A percentile compares a stretch with the other conserved stretches of the same genome.
Evolutionary conservation across 169 alveolate genomes (phyloP).

Genomic region (Plasmodium berghei): DNA sequence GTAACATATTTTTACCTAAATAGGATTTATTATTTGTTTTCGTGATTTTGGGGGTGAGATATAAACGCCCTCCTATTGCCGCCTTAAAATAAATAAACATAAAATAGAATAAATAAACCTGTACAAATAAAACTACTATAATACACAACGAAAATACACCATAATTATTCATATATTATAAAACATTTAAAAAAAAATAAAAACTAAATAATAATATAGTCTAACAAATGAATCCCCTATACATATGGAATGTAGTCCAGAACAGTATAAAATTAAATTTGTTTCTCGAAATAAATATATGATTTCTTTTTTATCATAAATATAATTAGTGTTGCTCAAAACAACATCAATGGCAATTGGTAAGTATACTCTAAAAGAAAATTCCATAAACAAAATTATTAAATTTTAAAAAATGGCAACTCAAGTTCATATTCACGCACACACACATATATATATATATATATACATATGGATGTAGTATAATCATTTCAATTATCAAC

Average conservation of each 20-base stretch:
- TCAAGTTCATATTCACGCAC: background rate
- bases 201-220: background rate
- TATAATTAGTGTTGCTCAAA: constrained; percentile 12
- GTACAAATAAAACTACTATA: background rate
- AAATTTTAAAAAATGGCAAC: background rate
- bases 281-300: constrained; percentile 25
- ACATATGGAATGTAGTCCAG: constrained; percentile 42
- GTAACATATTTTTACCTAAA: constrained; percentile 16
- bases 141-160: background rate
- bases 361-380: constrained; percentile 35
- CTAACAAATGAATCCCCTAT: constrained; percentile 68
- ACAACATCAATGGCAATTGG: constrained; percentile 31
- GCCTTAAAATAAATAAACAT: constrained; percentile 22
- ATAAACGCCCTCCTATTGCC: constrained; percentile 60
- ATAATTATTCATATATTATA: background rate
- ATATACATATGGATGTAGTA: background rate
- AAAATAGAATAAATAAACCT: background rate
- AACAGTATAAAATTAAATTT: constrained; percentile 12
- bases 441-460: background rate
- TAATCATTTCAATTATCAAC: background rate
- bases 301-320: constrained; percentile 13
- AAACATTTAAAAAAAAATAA: too few relatives aligned
- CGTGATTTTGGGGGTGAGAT: constrained; percentile 29
- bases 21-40: constrained; percentile 51
- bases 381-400: background rate